Base-by-base conservation (phyloP, 2,329 filamentous ascomycete genomes). In the Beauveria sp. region DNA sequence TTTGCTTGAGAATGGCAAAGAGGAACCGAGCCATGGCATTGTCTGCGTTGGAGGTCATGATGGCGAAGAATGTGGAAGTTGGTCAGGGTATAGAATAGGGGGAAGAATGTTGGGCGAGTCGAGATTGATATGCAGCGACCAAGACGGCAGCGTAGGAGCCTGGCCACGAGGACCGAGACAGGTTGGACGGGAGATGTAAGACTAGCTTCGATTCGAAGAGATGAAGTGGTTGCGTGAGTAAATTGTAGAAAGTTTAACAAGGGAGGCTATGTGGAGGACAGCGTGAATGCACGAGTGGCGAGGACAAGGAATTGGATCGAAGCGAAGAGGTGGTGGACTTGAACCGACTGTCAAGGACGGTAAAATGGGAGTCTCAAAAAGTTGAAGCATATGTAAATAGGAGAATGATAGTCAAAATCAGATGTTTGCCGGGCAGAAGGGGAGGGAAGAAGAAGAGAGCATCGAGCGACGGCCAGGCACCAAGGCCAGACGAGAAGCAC, bases 1-100 rank as follows among this genome's bases (percentile, higher is more conserved):
- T 84, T 72, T 85, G 83, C 70, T 79, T 78, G 62, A 85, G 67
- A 62, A 85, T 85, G 43, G 82, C 83, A 66, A 84, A 83, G 62
- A 85, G 77, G 61, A 85, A 83, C 59, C 82, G 76, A 63, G 80
- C 79, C 76, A 83, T 84, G 60, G 77, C 75, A 68, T 80, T 83
- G 68, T 85, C 82, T 65, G 79, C 78, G 71, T 79, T 82, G 69
- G 78, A 74, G 64, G 81, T 75, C 81, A 84, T 84, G 53, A 57
- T 64, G 58, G 46, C 18, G 34, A 51, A 59, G 46, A 28, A 4
- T 55, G 28, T 44, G 24, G 4, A 43, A 9, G 24, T 7, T 48
- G n/a, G n/a, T 34, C 24, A 24, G 9, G 34, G 30, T 37, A 30
- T 22, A 47, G 22, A 54, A 26, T 12, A 20, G 41, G 28, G 20